Evolutionary conservation across 257 asterid genomes (phyloP).

Genomic region (Schizonepeta tenuifolia): DNA sequence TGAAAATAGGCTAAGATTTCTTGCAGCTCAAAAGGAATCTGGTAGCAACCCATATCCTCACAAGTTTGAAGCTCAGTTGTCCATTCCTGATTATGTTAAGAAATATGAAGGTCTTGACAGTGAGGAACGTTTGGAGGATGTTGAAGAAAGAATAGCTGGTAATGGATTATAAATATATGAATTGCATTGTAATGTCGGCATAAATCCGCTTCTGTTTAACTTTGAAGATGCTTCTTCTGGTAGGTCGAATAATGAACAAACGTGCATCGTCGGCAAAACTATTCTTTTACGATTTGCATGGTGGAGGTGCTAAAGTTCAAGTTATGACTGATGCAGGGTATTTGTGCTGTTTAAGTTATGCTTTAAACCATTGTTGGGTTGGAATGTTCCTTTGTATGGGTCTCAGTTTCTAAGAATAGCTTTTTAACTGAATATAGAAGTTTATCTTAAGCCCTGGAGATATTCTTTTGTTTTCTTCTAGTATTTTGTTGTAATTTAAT

Average conservation of each 20-base stretch:
- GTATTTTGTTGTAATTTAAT: background rate
- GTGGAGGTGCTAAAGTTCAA: conserved; percentile 84
- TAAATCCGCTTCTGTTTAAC: background rate
- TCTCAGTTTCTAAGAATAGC: background rate
- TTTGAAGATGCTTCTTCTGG: conserved; percentile 1
- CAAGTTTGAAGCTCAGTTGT: conserved; percentile 52
- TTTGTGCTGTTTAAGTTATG: background rate
- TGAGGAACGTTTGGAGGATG: conserved; percentile 73
- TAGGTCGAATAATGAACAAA: conserved; percentile 86
- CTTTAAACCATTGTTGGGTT: background rate
- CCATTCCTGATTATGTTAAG: conserved; percentile 63
- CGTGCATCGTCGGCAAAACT: conserved; percentile 74
- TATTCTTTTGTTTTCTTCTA: background rate
- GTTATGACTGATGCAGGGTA: conserved; percentile 89
- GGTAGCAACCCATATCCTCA: conserved; percentile 86
- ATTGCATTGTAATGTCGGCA: background rate
- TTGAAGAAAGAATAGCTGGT: conserved; percentile 81
- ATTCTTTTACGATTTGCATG: conserved; percentile 83
- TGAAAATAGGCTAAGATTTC: conserved; percentile 68
- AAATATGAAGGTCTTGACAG: conserved; percentile 53
- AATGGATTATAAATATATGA: conserved; percentile 14
- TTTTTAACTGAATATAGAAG: background rate
- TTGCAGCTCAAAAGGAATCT: conserved; percentile 59
- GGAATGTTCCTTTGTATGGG: background rate
- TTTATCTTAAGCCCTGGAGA: background rate